Percentiles rank a stretch among this genome's conserved stretches.
These are phyloP conservation scores for Hirsutella thompsonii DNA, from an alignment of 2,329 filamentous ascomycete species.

Conservation along the genomic window DNA sequence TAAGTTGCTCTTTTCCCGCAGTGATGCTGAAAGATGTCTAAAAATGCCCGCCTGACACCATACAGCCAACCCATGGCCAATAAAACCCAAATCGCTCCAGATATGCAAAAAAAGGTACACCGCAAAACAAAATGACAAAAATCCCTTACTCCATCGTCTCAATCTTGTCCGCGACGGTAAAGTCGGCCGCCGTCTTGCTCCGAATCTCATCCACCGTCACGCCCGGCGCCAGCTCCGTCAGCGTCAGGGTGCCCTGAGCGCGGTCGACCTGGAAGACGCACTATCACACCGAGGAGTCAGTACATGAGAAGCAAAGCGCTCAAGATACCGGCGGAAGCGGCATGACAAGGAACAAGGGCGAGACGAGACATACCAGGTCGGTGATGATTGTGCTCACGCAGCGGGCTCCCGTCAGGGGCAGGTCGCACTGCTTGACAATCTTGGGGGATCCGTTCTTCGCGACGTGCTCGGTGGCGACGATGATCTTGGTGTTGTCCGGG, in stretches of 20 bases:
- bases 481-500: conserved; percentile 58
- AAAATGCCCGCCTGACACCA: too few relatives aligned
- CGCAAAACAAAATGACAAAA: background rate
- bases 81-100: background rate
- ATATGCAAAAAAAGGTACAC: background rate
- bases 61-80: too few relatives aligned
- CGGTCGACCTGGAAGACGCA: conserved; percentile 61
- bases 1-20: too few relatives aligned
- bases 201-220: conserved; percentile 56
- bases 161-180: conserved; percentile 46
- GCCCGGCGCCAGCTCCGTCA: conserved; percentile 59
- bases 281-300: conserved; percentile 17
- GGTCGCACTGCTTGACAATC: conserved; percentile 48
- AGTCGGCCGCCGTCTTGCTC: conserved; percentile 57
- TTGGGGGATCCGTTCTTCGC: conserved; percentile 57
- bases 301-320: too few relatives aligned
- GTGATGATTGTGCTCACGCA: conserved; percentile 64
- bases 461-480: conserved; percentile 57
- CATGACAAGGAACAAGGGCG: background rate
- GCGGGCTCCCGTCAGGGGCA: conserved; percentile 53
- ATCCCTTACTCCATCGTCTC: conserved; percentile 26
- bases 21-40: too few relatives aligned
- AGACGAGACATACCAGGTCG: conserved; percentile 46
- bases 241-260: conserved; percentile 44
- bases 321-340: too few relatives aligned